phyloP scores from a whole-genome alignment of 2,329 filamentous ascomycete genomes.

The Didymella segeticola region DNA sequence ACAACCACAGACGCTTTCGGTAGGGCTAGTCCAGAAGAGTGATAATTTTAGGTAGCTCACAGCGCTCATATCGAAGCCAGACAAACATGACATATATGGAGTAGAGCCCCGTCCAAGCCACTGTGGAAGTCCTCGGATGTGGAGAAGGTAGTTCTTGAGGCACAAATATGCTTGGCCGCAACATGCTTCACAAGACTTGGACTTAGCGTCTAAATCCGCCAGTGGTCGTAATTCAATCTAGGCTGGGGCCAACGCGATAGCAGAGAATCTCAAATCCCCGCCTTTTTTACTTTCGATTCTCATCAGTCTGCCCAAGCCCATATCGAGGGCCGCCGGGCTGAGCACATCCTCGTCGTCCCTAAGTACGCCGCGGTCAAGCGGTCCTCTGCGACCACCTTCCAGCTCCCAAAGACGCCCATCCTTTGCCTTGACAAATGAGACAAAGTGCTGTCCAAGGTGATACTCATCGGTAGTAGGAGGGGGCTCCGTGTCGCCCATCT shows the following conservation, averaged over 20 bases:
- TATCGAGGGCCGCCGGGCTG: constrained; percentile 51
- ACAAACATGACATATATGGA: no score
- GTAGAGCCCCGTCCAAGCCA: no score
- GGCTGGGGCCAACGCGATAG: constrained; percentile 50
- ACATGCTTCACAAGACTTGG: no score
- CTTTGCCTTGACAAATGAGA: constrained; percentile 55
- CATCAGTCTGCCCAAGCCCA: constrained; percentile 50
- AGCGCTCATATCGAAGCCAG: no score
- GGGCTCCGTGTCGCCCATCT: constrained; percentile 50
- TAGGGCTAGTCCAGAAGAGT: no score
- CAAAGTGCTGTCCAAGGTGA: constrained; percentile 52
- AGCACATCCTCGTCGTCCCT: constrained; percentile 54
- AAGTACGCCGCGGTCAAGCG: constrained; percentile 53
- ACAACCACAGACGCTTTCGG: no score
- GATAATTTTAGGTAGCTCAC: no score
- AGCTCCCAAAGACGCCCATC: constrained; percentile 58
- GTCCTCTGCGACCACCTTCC: constrained; percentile 54
- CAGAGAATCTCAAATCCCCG: constrained; percentile 53
- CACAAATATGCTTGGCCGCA: no score
- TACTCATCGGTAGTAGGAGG: constrained; percentile 40
- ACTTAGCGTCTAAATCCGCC: no score
- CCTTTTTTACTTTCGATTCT: constrained; percentile 46
- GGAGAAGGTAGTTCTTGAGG: no score
- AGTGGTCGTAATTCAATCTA: constrained; percentile 20
- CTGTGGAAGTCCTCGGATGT: no score